Evolutionary conservation across 139 green algal genomes (phyloP).

Genomic region (Chlamydomonas incerta): DNA sequence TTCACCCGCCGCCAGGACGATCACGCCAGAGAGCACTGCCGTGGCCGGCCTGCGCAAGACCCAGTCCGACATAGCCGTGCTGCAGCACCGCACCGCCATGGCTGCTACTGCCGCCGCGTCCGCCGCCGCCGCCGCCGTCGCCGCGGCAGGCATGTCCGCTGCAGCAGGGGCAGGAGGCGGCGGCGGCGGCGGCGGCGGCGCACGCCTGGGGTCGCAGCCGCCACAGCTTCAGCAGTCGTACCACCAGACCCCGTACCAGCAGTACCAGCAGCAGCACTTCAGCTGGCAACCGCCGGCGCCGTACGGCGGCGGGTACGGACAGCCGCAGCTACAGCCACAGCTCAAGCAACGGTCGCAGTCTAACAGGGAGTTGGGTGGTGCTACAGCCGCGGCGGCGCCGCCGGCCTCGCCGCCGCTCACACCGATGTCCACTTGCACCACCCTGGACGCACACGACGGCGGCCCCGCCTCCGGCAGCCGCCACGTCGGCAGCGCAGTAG

Average conservation of each 20-base stretch:
- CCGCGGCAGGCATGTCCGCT: neutral
- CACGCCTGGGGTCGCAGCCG: too few relatives aligned
- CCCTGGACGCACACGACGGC: neutral
- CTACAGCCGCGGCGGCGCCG: too few relatives aligned
- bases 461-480: neutral
- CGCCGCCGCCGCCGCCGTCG: neutral
- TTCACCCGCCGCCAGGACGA: neutral
- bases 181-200: too few relatives aligned
- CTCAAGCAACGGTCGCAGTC: neutral
- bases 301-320: neutral
- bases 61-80: neutral
- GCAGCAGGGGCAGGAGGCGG: too few relatives aligned
- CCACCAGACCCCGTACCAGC: too few relatives aligned
- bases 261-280: neutral
- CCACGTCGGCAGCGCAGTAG: neutral
- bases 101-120: neutral
- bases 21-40: neutral
- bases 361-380: too few relatives aligned
- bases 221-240: too few relatives aligned
- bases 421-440: neutral
- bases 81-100: neutral
- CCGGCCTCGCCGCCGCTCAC: neutral
- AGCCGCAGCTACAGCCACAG: neutral
- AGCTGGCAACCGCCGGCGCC: neutral
- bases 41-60: constrained; percentile 19